phyloP scores from a whole-genome alignment of 1,284 basidiomycete species.

The Paramarasmius palmivorus region DNA sequence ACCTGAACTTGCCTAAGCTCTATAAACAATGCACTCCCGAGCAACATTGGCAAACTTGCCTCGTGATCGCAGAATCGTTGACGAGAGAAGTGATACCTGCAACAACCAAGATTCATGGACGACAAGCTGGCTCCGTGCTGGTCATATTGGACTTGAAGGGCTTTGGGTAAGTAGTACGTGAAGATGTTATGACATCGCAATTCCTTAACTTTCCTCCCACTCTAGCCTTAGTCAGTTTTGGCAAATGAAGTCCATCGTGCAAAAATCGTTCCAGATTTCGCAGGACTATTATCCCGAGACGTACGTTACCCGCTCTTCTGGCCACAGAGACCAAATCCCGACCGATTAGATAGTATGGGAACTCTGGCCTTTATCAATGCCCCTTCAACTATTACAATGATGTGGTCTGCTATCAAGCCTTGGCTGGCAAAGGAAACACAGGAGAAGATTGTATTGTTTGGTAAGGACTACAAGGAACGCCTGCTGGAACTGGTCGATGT shows the following conservation, averaged over 20 bases:
- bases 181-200: background rate
- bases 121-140: constrained; percentile 48
- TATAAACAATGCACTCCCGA: constrained; percentile 62
- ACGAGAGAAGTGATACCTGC: constrained; percentile 67
- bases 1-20: constrained; percentile 59
- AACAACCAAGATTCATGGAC: constrained; percentile 51
- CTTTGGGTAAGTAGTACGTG: constrained; percentile 48
- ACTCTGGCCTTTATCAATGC: constrained; percentile 69
- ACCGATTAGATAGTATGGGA: constrained; percentile 51
- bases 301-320: constrained; percentile 37
- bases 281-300: constrained; percentile 78
- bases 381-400: constrained; percentile 66
- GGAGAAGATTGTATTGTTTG: constrained; percentile 64
- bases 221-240: constrained; percentile 65
- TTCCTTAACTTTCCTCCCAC: background rate
- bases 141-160: constrained; percentile 70
- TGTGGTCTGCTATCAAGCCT: constrained; percentile 66
- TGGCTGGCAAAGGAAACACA: constrained; percentile 74
- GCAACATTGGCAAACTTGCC: constrained; percentile 60
- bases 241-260: constrained; percentile 65
- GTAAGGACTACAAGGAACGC: constrained; percentile 53
- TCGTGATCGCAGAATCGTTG: constrained; percentile 63
- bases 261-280: constrained; percentile 65
- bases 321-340: no score
- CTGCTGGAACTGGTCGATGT: constrained; percentile 58